phyloP scores from a whole-genome alignment of 2,329 filamentous ascomycete species.

The Xylaria digitata region DNA sequence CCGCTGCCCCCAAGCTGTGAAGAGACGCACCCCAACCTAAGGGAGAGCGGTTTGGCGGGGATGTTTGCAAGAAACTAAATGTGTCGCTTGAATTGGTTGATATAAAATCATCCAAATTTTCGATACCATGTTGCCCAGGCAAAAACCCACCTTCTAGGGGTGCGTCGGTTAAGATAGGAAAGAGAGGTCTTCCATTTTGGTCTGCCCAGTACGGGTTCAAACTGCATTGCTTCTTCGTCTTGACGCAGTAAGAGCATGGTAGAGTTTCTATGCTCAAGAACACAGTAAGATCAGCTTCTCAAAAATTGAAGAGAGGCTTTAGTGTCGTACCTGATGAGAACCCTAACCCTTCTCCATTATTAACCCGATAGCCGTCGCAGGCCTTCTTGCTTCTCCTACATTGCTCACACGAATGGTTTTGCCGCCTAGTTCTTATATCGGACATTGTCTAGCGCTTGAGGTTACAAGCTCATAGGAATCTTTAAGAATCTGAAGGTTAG shows the following conservation, averaged over 20 bases:
- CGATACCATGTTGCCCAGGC: neutral
- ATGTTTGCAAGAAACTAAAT: slow-evolving; percentile 1
- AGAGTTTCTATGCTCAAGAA: neutral
- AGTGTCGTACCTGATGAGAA: slow-evolving; percentile 10
- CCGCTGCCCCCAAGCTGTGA: neutral
- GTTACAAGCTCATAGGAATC: neutral
- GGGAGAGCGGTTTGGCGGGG: neutral
- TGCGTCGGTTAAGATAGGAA: neutral
- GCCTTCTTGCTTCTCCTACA: slow-evolving; percentile 26
- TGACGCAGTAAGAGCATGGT: slow-evolving; percentile 25
- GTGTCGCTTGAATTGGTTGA: slow-evolving; percentile 1
- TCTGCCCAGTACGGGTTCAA: slow-evolving; percentile 15
- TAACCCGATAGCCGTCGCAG: slow-evolving; percentile 25
- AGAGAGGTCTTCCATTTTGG: slow-evolving; percentile 6
- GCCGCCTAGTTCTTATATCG: slow-evolving; percentile 18
- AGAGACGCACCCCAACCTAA: slow-evolving; percentile 12
- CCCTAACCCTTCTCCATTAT: slow-evolving; percentile 4
- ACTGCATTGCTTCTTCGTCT: slow-evolving; percentile 22
- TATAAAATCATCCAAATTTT: neutral
- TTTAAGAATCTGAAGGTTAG: neutral
- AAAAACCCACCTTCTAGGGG: neutral
- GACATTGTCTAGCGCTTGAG: neutral
- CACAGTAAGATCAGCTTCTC: neutral
- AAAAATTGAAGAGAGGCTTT: neutral
- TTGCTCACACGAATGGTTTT: slow-evolving; percentile 25